phyloP scores from a whole-genome alignment of 1,284 basidiomycete genomes.

The Heterobasidion parviporum region DNA sequence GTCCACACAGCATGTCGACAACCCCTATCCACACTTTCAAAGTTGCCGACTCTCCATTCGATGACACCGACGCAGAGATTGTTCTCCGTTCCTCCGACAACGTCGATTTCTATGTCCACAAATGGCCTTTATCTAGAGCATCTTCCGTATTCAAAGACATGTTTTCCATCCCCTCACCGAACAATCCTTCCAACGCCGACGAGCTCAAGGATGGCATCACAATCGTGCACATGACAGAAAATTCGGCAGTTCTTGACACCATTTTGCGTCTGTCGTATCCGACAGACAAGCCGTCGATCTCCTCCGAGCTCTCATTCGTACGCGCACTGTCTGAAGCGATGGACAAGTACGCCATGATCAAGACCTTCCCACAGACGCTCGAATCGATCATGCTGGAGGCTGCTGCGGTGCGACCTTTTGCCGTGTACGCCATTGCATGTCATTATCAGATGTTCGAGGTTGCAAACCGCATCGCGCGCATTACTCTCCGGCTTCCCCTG shows the following conservation, averaged over 20 bases:
- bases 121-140: constrained; percentile 7
- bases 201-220: not conserved
- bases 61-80: constrained; percentile 11
- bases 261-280: not conserved
- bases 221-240: not conserved
- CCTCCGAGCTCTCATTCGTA: too few relatives aligned
- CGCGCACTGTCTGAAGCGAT: too few relatives aligned
- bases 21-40: not conserved
- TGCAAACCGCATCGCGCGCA: not conserved
- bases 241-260: not conserved
- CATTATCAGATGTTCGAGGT: not conserved
- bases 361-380: too few relatives aligned
- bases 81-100: constrained; percentile 11
- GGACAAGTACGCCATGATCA: too few relatives aligned
- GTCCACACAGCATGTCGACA: not conserved
- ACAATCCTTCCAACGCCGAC: not conserved
- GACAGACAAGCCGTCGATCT: too few relatives aligned
- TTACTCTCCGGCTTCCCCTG: not conserved
- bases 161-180: not conserved
- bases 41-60: not conserved
- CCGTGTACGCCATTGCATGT: not conserved
- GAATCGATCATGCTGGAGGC: too few relatives aligned
- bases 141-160: constrained; percentile 12
- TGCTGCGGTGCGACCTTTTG: not conserved
- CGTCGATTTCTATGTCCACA: constrained; percentile 12